Evolutionary conservation across 2,329 filamentous ascomycete genomes (phyloP).

Genomic region (Fusarium guadeloupense): DNA sequence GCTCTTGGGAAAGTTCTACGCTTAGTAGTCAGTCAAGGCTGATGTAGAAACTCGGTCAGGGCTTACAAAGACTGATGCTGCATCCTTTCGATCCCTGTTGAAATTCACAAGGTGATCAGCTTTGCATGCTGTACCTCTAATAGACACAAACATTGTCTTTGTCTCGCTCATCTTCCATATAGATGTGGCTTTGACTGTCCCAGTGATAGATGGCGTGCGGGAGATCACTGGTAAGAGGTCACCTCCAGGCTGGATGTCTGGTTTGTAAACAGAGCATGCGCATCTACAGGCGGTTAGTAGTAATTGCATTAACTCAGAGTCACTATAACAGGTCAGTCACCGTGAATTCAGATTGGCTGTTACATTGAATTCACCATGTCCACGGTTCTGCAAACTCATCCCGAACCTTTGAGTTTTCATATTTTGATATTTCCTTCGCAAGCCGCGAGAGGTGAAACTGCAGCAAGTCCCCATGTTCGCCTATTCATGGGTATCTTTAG

Average conservation of each 20-base stretch:
- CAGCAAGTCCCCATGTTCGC: slow-evolving; percentile 36
- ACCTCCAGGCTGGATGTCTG: slow-evolving; percentile 1
- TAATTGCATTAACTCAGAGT: not conserved
- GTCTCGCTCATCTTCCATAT: slow-evolving; percentile 30
- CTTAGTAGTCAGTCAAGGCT: not conserved
- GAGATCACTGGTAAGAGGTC: slow-evolving; percentile 29
- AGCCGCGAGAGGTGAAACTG: slow-evolving; percentile 34
- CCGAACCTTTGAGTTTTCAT: slow-evolving; percentile 25
- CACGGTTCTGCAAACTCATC: slow-evolving; percentile 12
- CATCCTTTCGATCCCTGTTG: slow-evolving; percentile 12
- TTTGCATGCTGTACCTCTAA: slow-evolving; percentile 32
- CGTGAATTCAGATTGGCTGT: not conserved
- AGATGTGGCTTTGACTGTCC: slow-evolving; percentile 33
- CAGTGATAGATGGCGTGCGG: slow-evolving; percentile 25
- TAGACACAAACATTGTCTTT: slow-evolving; percentile 28
- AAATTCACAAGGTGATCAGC: slow-evolving; percentile 41
- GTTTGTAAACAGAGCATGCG: slow-evolving; percentile 34
- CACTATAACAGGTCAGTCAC: not conserved
- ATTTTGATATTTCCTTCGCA: slow-evolving; percentile 33
- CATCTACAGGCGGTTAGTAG: slow-evolving; percentile 32
- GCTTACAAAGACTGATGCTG: slow-evolving; percentile 22
- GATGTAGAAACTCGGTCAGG: accelerated
- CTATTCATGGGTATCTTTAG: not conserved
- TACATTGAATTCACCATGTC: no score
- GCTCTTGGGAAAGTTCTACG: not conserved